phyloP scores from a whole-genome alignment of 768 basidiomycete species.

The Leccinum subtestaceum region DNA sequence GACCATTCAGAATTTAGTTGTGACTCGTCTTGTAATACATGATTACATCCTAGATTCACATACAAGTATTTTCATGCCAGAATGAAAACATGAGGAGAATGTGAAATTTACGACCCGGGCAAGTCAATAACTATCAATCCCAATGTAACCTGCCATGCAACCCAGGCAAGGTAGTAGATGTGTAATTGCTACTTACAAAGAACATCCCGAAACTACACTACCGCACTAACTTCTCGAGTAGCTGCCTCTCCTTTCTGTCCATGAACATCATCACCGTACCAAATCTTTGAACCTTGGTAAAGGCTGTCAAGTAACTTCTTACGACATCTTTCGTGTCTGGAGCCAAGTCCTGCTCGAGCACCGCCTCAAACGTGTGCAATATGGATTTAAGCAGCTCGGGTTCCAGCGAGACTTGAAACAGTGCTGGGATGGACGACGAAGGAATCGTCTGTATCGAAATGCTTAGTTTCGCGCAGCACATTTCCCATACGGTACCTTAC shows the following conservation, averaged over 20 bases:
- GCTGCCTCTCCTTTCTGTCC: slow-evolving; percentile 49
- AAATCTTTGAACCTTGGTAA: slow-evolving; percentile 59
- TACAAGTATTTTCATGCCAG: no score
- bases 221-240: slow-evolving; percentile 30
- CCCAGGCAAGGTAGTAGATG: no score
- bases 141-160: no score
- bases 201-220: not conserved
- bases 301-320: slow-evolving; percentile 48
- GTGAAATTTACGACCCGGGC: no score
- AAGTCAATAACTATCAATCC: no score
- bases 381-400: slow-evolving; percentile 58
- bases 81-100: no score
- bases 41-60: no score
- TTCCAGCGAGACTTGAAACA: slow-evolving; percentile 73
- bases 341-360: slow-evolving; percentile 22
- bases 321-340: slow-evolving; percentile 25
- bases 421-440: slow-evolving; percentile 50
- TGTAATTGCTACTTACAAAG: no score
- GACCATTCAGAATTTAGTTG: no score
- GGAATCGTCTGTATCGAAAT: slow-evolving; percentile 47
- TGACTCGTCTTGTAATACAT: no score
- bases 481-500: slow-evolving; percentile 37
- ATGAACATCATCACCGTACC: slow-evolving; percentile 62
- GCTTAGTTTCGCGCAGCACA: not conserved
- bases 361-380: slow-evolving; percentile 46